Evolutionary conservation across 768 basidiomycete species (phyloP), one percentile per base, ranked within the genome.

Genomic region (Agaricus sinodeliciosus): DNA sequence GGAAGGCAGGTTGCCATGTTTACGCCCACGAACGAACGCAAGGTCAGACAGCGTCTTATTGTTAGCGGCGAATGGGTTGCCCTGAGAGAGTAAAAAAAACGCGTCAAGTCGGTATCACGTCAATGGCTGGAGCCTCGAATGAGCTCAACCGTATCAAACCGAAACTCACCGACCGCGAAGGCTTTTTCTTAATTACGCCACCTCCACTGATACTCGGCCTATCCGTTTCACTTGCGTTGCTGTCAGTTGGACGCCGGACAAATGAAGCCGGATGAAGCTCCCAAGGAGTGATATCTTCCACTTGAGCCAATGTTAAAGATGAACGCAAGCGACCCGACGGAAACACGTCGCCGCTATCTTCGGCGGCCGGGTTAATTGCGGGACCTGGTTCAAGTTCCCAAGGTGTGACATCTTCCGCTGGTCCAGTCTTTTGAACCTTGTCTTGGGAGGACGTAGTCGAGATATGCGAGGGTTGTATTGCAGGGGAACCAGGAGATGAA

Each of bases 261-360:
- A 56, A 49, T 15, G 66, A 65, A 31, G 60, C 62, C n/a, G 64
- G 62, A 49, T 65, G 59, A 19, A 67, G 45, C 57, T 67, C 65
- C 65, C 65, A 66, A 49, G 67, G 67, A 31, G 60, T 66, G 15
- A 68, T 65, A 39, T 66, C 65, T 39, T 66, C 64, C 45, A 65
- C 49, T 27, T 58, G 58, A 18, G 62, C 62, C 43, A 64, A 58
- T 7, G 61, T 58, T 31, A 63, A 42, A 22, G 63, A 60, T 26
- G 63, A 58, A 3, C 60, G 60, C 13, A 60, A 55, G 27, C 59
- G 56, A 9, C 54, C 44, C 16, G 60, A 54, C n/a, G 27, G n/a
- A n/a, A n/a, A n/a, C n/a, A 41, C 44, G 53, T 57, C 50, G 15
- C 39, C 40, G 22, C 34, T 18, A 35, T 48, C 47, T 39, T 48